Conservation (phyloP, 345 rosid species). For the Xanthoceras sorbifolium region DNA sequence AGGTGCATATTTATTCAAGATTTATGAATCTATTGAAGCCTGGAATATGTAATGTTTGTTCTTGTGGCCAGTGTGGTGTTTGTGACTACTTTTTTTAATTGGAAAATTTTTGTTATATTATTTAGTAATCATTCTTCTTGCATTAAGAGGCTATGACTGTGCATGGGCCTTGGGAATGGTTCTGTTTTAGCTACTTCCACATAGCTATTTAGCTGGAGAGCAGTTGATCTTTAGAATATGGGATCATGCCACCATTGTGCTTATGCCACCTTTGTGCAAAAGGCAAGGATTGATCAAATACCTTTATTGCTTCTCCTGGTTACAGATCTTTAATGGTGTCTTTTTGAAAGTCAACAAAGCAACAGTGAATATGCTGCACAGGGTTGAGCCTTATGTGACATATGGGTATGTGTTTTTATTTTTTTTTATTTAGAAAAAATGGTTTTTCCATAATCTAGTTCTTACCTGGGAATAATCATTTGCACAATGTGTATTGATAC, state of each 20-base stretch:
- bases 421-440: background rate
- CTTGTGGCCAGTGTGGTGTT: background rate
- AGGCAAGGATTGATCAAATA: background rate
- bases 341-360: slow-evolving; percentile 92
- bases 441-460: background rate
- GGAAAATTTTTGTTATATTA: background rate
- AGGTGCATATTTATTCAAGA: background rate
- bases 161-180: background rate
- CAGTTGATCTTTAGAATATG: background rate
- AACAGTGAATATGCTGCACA: slow-evolving; percentile 85
- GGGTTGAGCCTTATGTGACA: slow-evolving; percentile 95
- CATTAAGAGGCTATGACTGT: background rate
- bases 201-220: background rate
- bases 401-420: slow-evolving; percentile 55
- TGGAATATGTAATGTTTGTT: background rate
- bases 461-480: background rate
- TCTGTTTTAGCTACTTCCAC: background rate
- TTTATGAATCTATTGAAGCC: background rate
- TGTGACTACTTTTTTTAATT: background rate
- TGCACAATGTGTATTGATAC: background rate
- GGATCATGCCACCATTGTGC: background rate
- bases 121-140: background rate
- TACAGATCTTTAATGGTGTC: slow-evolving; percentile 90
- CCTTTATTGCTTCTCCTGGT: background rate
- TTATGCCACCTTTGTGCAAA: background rate